phyloP scores from a whole-genome alignment of 2,329 filamentous ascomycete species.

The Penicillium sumatraense region DNA sequence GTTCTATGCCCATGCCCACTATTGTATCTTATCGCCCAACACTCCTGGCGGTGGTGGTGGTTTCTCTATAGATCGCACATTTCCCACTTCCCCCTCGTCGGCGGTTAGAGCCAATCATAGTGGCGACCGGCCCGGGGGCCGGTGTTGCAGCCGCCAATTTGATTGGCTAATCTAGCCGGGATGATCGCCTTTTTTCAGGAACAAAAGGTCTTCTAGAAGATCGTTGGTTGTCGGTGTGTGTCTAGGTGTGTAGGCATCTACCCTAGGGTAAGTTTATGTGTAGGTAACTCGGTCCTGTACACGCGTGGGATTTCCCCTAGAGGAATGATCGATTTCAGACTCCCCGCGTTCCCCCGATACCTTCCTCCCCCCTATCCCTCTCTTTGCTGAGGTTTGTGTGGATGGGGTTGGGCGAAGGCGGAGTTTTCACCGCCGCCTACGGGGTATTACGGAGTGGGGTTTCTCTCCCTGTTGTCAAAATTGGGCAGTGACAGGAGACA shows the following conservation, averaged over 20 bases:
- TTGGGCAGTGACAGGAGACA: slow-evolving; percentile 13
- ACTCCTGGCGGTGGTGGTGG: slow-evolving; percentile 8
- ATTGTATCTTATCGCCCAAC: slow-evolving; percentile 24
- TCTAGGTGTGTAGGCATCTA: too few species aligned
- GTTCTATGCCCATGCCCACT: slow-evolving; percentile 9
- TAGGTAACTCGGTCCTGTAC: not conserved
- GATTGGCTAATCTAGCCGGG: slow-evolving; percentile 17
- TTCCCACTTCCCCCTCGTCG: slow-evolving; percentile 19
- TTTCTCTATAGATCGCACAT: slow-evolving; percentile 26
- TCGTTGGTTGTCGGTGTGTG: slow-evolving; percentile 2
- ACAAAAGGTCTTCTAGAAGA: slow-evolving; percentile 25
- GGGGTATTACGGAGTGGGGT: slow-evolving; percentile 10
- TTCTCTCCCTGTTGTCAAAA: slow-evolving; percentile 10
- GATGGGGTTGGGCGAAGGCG: not conserved
- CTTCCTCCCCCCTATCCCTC: not conserved
- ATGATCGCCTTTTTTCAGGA: slow-evolving; percentile 26
- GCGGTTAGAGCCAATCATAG: slow-evolving; percentile 22
- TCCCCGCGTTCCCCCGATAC: slow-evolving; percentile 25
- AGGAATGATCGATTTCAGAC: slow-evolving; percentile 13
- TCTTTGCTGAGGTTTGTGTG: not conserved
- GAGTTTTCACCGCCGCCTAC: slow-evolving; percentile 4
- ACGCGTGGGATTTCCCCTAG: slow-evolving; percentile 25
- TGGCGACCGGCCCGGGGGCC: slow-evolving; percentile 24
- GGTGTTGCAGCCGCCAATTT: slow-evolving; percentile 18
- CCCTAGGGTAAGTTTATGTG: too few species aligned